Conservation (phyloP, 257 asterid species). For the Solanum chaucha region DNA sequence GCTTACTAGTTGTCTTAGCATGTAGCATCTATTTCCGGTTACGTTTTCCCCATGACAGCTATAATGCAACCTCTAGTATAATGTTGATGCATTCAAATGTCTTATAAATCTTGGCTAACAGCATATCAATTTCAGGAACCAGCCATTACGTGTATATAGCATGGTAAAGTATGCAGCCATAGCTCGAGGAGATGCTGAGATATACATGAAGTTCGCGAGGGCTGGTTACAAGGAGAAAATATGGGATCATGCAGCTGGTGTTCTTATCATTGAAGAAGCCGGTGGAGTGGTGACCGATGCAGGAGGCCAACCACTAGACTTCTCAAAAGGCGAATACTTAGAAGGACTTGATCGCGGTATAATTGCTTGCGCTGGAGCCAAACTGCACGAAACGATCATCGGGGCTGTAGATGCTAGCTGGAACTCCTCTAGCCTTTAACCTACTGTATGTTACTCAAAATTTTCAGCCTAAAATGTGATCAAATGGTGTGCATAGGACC, state of each 20-base stretch:
- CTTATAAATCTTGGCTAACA: neutral
- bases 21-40: neutral
- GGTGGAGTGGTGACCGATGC: slow-evolving; percentile 91
- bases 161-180: slow-evolving; percentile 85
- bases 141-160: slow-evolving; percentile 62
- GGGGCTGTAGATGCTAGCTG: slow-evolving; percentile 76
- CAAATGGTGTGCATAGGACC: neutral
- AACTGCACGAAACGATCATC: slow-evolving; percentile 58
- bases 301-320: slow-evolving; percentile 57
- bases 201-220: slow-evolving; percentile 75
- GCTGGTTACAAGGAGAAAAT: slow-evolving; percentile 82
- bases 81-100: neutral
- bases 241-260: slow-evolving; percentile 97
- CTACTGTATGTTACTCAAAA: neutral
- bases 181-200: slow-evolving; percentile 83
- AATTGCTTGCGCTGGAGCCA: slow-evolving; percentile 60
- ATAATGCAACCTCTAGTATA: neutral
- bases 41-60: neutral
- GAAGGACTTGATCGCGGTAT: slow-evolving; percentile 87
- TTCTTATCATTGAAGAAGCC: slow-evolving; percentile 64
- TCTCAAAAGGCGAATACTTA: slow-evolving; percentile 59
- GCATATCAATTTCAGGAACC: slow-evolving; percentile 35
- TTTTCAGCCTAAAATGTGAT: neutral
- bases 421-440: slow-evolving; percentile 67
- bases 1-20: neutral